Conservation (phyloP, 164 flowering plant genomes). For the Magnolia changhungtana region DNA sequence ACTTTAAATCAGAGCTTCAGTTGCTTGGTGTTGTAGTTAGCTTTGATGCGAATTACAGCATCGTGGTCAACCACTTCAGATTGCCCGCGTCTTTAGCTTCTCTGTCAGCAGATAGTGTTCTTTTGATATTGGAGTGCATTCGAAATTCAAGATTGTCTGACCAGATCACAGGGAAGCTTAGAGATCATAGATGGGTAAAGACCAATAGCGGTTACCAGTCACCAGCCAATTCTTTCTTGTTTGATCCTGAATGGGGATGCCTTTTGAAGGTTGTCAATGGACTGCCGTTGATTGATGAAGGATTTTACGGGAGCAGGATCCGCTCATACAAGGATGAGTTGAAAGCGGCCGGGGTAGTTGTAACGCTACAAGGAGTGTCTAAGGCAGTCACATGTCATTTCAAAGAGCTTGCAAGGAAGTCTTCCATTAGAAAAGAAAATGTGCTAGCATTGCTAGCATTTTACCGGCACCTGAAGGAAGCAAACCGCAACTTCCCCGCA, state of each 20-base stretch:
- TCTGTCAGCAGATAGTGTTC: conserved; percentile 27
- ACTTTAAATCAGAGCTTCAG: conserved; percentile 43
- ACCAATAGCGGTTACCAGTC: conserved; percentile 40
- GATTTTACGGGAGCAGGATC: conserved; percentile 36
- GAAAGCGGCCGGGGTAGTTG: conserved; percentile 36
- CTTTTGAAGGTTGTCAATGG: conserved; percentile 5
- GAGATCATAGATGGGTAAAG: conserved; percentile 39
- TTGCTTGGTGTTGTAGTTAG: conserved; percentile 52
- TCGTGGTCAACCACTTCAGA: conserved; percentile 35
- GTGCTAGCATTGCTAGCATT: conserved; percentile 38
- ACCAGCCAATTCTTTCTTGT: conserved; percentile 46
- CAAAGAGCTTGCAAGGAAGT: conserved; percentile 26
- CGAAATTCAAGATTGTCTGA: conserved; percentile 9
- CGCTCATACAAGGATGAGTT: conserved; percentile 27
- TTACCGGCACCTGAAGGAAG: conserved; percentile 32
- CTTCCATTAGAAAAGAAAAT: conserved; percentile 29
- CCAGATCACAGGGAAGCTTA: conserved; percentile 13
- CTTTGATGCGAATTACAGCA: conserved; percentile 27
- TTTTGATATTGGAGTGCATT: conserved; percentile 42
- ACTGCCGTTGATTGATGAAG: conserved; percentile 38
- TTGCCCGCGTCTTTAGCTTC: conserved; percentile 16
- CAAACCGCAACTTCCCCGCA: conserved; percentile 16
- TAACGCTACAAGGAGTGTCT: conserved; percentile 47
- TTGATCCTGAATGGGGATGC: conserved; percentile 35
- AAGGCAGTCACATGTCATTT: conserved; percentile 34